Conservation (phyloP, 1,139 yeast genomes). For the Pichia sp. region DNA sequence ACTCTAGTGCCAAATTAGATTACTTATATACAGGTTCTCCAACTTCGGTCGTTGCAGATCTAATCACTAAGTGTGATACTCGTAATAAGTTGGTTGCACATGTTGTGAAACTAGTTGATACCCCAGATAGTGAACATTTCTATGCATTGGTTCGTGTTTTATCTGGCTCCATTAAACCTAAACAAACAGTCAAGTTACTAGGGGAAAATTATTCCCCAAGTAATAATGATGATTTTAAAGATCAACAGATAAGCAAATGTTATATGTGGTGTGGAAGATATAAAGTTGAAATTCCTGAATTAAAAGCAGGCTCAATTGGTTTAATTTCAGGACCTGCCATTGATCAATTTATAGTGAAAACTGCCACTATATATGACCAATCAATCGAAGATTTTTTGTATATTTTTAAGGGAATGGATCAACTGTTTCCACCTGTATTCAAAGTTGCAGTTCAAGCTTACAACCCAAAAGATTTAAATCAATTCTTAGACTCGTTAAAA, state of each 20-base stretch:
- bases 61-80: slow-evolving; percentile 31
- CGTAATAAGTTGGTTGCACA: slow-evolving; percentile 48
- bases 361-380: slow-evolving; percentile 47
- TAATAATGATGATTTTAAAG: slow-evolving; percentile 45
- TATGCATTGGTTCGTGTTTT: slow-evolving; percentile 56
- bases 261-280: slow-evolving; percentile 71
- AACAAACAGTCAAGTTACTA: slow-evolving; percentile 46
- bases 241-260: slow-evolving; percentile 38
- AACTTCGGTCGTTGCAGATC: slow-evolving; percentile 16
- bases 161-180: slow-evolving; percentile 51
- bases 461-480: slow-evolving; percentile 72
- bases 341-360: slow-evolving; percentile 47
- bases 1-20: slow-evolving; percentile 26
- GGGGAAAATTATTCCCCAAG: slow-evolving; percentile 52
- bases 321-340: slow-evolving; percentile 54
- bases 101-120: slow-evolving; percentile 55
- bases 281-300: slow-evolving; percentile 47
- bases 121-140: slow-evolving; percentile 42
- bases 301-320: slow-evolving; percentile 61
- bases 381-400: slow-evolving; percentile 22
- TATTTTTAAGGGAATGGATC: slow-evolving; percentile 40
- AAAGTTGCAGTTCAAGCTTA: slow-evolving; percentile 82
- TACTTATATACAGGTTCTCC: slow-evolving; percentile 18
- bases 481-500: slow-evolving; percentile 61
- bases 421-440: slow-evolving; percentile 53